Conservation (phyloP, 768 basidiomycete genomes). For the Strobilomyces confusus region DNA sequence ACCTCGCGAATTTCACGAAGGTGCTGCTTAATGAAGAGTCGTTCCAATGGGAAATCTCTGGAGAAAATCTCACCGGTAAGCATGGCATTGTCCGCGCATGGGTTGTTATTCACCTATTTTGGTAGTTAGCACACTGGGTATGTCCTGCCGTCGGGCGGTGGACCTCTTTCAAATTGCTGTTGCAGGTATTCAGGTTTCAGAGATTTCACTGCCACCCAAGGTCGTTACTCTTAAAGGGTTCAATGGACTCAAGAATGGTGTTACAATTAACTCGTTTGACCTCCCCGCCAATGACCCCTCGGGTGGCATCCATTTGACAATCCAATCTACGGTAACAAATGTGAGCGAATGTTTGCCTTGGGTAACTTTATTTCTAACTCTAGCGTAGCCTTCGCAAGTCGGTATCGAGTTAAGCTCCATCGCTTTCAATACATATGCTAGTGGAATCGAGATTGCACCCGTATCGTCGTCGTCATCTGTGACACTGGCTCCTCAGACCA, state of each 20-base stretch:
- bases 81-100: background rate
- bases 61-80: slow-evolving; percentile 58
- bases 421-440: slow-evolving; percentile 56
- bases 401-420: slow-evolving; percentile 61
- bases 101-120: slow-evolving; percentile 6
- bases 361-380: slow-evolving; percentile 4
- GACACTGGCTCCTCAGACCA: slow-evolving; percentile 51
- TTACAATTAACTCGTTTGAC: slow-evolving; percentile 64
- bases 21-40: slow-evolving; percentile 57
- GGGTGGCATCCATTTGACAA: slow-evolving; percentile 65
- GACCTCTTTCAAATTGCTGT: background rate
- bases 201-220: slow-evolving; percentile 53
- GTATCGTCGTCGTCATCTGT: slow-evolving; percentile 48
- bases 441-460: slow-evolving; percentile 53
- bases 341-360: slow-evolving; percentile 34
- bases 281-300: slow-evolving; percentile 66
- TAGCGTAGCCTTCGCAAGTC: slow-evolving; percentile 60
- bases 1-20: slow-evolving; percentile 64
- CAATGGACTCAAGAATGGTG: slow-evolving; percentile 61
- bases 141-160: slow-evolving; percentile 5
- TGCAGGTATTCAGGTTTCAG: slow-evolving; percentile 54
- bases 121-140: slow-evolving; percentile 56
- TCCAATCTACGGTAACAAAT: slow-evolving; percentile 57
- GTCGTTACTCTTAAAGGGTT: slow-evolving; percentile 64
- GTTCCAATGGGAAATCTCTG: slow-evolving; percentile 68